A percentile compares a stretch with the other conserved stretches of the same genome.
Conservation (phyloP, 371 early-diverging fungal genomes). For the Syncephalastrum racemosum region DNA sequence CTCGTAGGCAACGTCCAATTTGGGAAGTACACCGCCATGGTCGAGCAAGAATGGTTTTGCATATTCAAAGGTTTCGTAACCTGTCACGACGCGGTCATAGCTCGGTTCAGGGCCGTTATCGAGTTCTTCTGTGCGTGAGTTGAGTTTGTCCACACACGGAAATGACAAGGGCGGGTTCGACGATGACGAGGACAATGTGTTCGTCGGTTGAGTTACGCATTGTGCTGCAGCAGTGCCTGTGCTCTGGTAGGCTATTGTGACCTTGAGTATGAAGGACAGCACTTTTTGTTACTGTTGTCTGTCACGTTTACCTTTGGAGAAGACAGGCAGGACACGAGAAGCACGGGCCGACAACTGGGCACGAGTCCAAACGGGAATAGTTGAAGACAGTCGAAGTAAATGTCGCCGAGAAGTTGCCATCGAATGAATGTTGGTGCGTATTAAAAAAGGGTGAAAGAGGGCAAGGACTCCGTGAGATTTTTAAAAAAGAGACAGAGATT, state of each 20-base stretch:
- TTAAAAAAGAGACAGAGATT: too few relatives aligned
- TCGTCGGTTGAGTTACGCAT: not conserved
- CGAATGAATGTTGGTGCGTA: too few relatives aligned
- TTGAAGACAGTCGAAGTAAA: too few relatives aligned
- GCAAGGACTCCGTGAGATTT: too few relatives aligned
- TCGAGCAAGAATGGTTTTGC: conserved; percentile 71
- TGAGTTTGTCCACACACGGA: conserved; percentile 77
- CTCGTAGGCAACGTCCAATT: conserved; percentile 80
- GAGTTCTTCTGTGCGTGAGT: conserved; percentile 64
- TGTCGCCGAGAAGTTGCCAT: too few relatives aligned
- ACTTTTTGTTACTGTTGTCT: too few relatives aligned
- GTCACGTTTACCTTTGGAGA: too few relatives aligned
- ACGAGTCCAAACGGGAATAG: too few relatives aligned
- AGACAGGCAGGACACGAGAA: too few relatives aligned
- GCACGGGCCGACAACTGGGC: too few relatives aligned
- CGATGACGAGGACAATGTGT: conserved; percentile 27
- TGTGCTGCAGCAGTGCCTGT: conserved; percentile 2
- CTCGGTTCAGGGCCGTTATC: conserved; percentile 85
- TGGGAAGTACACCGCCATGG: conserved; percentile 82
- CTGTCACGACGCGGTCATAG: conserved; percentile 83
- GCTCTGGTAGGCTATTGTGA: not conserved
- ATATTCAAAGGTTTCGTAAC: conserved; percentile 73
- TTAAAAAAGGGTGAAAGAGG: too few relatives aligned
- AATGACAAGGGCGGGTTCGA: conserved; percentile 72
- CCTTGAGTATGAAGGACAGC: too few relatives aligned